These are phyloP conservation scores for Colletotrichum sp. DNA, from an alignment of 2,329 filamentous ascomycete species.

Conservation along the genomic window DNA sequence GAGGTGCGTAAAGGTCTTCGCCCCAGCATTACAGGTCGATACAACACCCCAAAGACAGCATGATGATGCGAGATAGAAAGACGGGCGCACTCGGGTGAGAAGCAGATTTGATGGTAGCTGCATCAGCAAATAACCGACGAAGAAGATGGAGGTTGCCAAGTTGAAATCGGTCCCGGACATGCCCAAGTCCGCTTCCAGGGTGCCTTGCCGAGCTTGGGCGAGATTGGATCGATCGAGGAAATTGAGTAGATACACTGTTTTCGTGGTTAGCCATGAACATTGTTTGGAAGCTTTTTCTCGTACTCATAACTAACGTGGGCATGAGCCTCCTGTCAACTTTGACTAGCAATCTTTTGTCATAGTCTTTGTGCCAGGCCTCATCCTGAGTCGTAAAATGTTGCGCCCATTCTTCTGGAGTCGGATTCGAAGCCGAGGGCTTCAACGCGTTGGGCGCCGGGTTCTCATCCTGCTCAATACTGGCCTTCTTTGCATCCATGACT, in stretches of 20 bases:
- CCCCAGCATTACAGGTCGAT: conserved; percentile 52
- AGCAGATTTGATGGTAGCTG: conserved; percentile 67
- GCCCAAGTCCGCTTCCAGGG: conserved; percentile 55
- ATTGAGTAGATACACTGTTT: conserved; percentile 46
- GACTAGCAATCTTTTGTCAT: conserved; percentile 38
- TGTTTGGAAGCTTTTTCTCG: conserved; percentile 34
- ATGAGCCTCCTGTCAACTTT: conserved; percentile 59
- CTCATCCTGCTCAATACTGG: conserved; percentile 12
- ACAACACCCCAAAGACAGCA: conserved; percentile 48
- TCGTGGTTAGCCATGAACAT: neutral
- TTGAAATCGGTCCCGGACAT: conserved; percentile 65
- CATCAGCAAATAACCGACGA: conserved; percentile 66
- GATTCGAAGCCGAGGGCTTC: conserved; percentile 4
- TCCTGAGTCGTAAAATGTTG: neutral
- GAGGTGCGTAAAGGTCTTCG: conserved; percentile 45
- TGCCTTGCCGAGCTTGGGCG: conserved; percentile 58
- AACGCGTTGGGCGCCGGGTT: neutral
- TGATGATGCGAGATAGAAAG: conserved; percentile 54
- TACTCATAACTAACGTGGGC: conserved; percentile 48
- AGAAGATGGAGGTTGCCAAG: conserved; percentile 58
- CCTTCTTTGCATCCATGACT: conserved; percentile 4
- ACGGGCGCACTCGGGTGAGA: conserved; percentile 58
- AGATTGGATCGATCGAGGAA: conserved; percentile 60
- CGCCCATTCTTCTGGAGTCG: conserved; percentile 16
- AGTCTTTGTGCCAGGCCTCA: conserved; percentile 10